Evolutionary conservation across 345 rosid species (phyloP).

Genomic region (Gossypium longicalyx): DNA sequence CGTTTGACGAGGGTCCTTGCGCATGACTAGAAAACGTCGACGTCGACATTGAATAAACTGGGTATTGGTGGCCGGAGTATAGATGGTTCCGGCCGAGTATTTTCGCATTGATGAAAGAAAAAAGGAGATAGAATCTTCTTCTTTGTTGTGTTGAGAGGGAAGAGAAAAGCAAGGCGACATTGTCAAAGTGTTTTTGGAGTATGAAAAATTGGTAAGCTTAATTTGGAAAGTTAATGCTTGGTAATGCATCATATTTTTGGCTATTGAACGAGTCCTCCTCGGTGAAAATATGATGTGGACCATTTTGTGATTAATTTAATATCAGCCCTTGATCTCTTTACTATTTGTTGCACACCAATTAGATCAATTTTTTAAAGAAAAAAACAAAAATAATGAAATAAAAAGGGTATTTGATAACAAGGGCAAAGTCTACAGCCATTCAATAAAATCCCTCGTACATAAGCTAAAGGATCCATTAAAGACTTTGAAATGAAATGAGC

Average conservation of each 20-base stretch:
- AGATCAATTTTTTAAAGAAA: neutral
- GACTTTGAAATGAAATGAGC: neutral
- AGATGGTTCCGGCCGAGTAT: conserved; percentile 42
- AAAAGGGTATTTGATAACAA: neutral
- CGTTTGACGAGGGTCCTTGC: conserved; percentile 5
- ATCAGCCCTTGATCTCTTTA: conserved; percentile 7
- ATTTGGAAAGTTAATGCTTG: conserved; percentile 34
- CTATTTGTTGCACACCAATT: conserved; percentile 10
- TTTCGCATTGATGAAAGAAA: conserved; percentile 28
- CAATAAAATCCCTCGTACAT: conserved; percentile 16
- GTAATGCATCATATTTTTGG: conserved; percentile 16
- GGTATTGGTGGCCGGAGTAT: conserved; percentile 44
- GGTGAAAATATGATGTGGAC: conserved; percentile 17
- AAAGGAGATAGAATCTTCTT: neutral
- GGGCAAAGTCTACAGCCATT: conserved; percentile 8
- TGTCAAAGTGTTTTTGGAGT: neutral
- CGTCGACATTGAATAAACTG: conserved; percentile 36
- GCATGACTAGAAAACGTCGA: conserved; percentile 11
- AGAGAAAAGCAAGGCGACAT: conserved; percentile 26
- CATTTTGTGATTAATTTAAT: conserved; percentile 12
- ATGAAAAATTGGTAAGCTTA: conserved; percentile 14
- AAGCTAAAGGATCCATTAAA: neutral
- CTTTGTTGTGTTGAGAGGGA: neutral
- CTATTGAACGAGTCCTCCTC: conserved; percentile 47
- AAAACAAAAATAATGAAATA: too few species aligned